Evolutionary conservation across 371 early-diverging fungal species (phyloP), one percentile per base, ranked within the genome.

Genomic region (Capniomyces stellatus): DNA sequence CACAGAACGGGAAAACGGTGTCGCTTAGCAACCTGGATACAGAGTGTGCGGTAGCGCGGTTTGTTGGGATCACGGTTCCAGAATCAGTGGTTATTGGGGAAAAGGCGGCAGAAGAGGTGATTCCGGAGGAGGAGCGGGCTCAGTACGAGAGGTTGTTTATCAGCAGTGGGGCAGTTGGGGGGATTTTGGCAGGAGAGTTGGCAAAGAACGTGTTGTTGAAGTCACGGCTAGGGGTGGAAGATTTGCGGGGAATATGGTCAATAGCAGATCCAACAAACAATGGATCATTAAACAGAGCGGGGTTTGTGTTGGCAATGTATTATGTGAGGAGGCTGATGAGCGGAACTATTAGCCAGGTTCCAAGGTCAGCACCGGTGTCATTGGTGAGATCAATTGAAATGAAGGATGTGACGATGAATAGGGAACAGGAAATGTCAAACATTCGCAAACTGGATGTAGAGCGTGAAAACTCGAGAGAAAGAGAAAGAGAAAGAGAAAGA

Each of bases 241-340:
- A 60, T 51, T 59, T 70, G 28, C 52, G 57, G 15, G 51, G 47
- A 12, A 52, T 70, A 19, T 70, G 70, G 70, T 18, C 39, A 23
- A 62, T 87, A 46, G 85, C 83, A 1, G 83, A 85, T 51, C 77
- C 82, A 6, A 75, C 79, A 28, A 63, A 69, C 27, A 71, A 79
- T 22, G 84, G 82, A 42, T 64, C 74, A 27, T 58, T 87, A 25
- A 76, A 82, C 41, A 72, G 79, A 41, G 71, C 78, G 0, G 83
- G 82, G 58, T 87, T 87, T 58, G 77, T 79, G 13, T 79, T 85
- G 46, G 86, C 85, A 19, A 87, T 87, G 88, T 76, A 81, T 63
- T 82, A 79, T 58, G 74, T 85, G 27, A 71, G 79, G 24, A 71
- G 72, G n/a, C 66, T 74, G 1, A 78, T 85, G 81, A 77, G 75